phyloP scores from a whole-genome alignment of 192 early-diverging fungal species.

The Rhizophagus clarus region DNA sequence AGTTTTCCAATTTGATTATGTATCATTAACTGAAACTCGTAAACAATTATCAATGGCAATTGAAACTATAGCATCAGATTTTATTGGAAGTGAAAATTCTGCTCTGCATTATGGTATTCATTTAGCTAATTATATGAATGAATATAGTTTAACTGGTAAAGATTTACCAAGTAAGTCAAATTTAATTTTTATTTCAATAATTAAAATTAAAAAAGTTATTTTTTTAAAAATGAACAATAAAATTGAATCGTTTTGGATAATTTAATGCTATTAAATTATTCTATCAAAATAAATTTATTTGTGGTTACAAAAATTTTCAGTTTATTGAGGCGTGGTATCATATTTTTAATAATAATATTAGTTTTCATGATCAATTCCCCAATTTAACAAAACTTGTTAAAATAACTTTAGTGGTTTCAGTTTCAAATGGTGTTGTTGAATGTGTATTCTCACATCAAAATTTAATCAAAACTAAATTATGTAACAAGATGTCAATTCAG shows the following conservation, averaged over 20 bases:
- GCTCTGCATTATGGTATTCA: not conserved
- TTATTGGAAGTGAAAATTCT: not conserved
- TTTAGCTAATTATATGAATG: not conserved
- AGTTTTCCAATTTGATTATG: not conserved
- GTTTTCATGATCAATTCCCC: not conserved
- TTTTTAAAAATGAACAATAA: too few species aligned
- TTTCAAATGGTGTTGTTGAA: not conserved
- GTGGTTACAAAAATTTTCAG: not conserved
- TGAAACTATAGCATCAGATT: not conserved
- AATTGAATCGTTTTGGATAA: too few species aligned
- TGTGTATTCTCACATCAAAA: not conserved
- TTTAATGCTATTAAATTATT: too few species aligned
- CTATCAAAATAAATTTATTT: too few species aligned
- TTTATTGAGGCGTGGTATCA: not conserved
- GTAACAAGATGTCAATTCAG: too few species aligned
- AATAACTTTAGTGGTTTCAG: not conserved
- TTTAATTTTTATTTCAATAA: too few species aligned
- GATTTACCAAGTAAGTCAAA: not conserved
- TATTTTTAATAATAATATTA: not conserved
- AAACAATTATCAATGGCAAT: not conserved
- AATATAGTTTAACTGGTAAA: not conserved
- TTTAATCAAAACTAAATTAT: not conserved
- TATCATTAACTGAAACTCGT: not conserved
- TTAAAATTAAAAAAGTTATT: too few species aligned
- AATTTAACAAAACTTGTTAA: not conserved